Base-by-base conservation (phyloP, 2,329 filamentous ascomycete genomes). In the Aspergillus carbonarius region DNA sequence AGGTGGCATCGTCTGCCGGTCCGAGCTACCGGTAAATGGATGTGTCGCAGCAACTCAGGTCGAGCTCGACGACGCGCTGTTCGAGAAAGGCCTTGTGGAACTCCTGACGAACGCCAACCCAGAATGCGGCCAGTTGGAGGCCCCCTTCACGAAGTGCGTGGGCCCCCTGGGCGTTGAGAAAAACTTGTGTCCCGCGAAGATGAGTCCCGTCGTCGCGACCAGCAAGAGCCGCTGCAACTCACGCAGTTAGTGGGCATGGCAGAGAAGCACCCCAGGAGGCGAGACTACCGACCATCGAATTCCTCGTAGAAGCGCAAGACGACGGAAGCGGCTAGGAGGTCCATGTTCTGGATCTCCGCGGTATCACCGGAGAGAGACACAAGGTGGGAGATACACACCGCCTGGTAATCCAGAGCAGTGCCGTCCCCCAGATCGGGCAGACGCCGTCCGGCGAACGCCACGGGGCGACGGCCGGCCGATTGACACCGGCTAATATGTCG, bases 81-180 rank as follows among this genome's bases (percentile, higher is more conserved):
- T 72, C 71, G 2, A 76, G 68, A 27, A 79, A 70, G 0, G 78
- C 77, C 7, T 78, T 74, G 63, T 80, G 80, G 4, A 82, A 73
- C 62, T 82, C 78, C 61, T 82, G 80, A 3, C 80, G 71, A 18
- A 81, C 69, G 5, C 79, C 79, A 3, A 81, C 74, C 74, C 79
- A 81, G 58, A 78, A 77, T 0, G 75, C 72, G 9, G 77, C 76
- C 46, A 76, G 74, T 3, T 72, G 73, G n/a, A 79, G 68, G 0
- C 73, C 72, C 5, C 59, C 50, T 42, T 37, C n/a, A 39, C 27
- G 39, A 32, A 59, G 30, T 50, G 52, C 35, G 23, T 54, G 30
- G 27, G 34, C 23, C 44, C 54, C 30, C 10, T 66, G 63, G 4
- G 61, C 60, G 15, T 66, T 51, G 23, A 69, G 57, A 18, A 72